Evolutionary conservation across 2,329 filamentous ascomycete species (phyloP).

Genomic region (Monilinia fructicola): DNA sequence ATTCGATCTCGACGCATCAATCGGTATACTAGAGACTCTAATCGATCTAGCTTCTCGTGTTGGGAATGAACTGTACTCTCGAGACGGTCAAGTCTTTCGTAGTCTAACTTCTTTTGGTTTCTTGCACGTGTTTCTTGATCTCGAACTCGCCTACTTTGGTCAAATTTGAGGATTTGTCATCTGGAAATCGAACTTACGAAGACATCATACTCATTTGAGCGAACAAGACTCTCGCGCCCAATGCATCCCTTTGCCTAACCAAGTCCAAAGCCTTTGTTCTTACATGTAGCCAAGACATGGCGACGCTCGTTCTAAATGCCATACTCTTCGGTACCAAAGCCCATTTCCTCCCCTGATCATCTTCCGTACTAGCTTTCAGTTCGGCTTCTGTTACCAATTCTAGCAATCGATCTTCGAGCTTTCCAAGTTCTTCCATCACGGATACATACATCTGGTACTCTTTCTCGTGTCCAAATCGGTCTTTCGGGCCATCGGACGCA

Average conservation of each 20-base stretch:
- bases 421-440: constrained; percentile 49
- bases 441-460: constrained; percentile 51
- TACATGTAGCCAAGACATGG: constrained; percentile 48
- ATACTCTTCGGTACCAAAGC: constrained; percentile 44
- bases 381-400: constrained; percentile 49
- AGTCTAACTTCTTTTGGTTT: constrained; percentile 29
- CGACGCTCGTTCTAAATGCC: constrained; percentile 45
- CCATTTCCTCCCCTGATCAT: constrained; percentile 40
- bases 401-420: constrained; percentile 47
- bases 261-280: constrained; percentile 48
- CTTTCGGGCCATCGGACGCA: constrained; percentile 24
- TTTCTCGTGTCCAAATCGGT: constrained; percentile 33
- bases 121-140: constrained; percentile 33
- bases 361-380: constrained; percentile 29
- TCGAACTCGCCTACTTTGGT: constrained; percentile 31
- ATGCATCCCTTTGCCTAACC: constrained; percentile 47
- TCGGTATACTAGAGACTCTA: constrained; percentile 33
- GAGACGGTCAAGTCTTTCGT: constrained; percentile 31
- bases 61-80: constrained; percentile 30
- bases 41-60: constrained; percentile 33
- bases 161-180: background rate
- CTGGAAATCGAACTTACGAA: constrained; percentile 40
- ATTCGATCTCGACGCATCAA: constrained; percentile 30
- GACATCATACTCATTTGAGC: constrained; percentile 51
- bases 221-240: constrained; percentile 49